Evolutionary conservation across 75 land plant genomes (phyloP).

Genomic region (Cryptomeria japonica): DNA sequence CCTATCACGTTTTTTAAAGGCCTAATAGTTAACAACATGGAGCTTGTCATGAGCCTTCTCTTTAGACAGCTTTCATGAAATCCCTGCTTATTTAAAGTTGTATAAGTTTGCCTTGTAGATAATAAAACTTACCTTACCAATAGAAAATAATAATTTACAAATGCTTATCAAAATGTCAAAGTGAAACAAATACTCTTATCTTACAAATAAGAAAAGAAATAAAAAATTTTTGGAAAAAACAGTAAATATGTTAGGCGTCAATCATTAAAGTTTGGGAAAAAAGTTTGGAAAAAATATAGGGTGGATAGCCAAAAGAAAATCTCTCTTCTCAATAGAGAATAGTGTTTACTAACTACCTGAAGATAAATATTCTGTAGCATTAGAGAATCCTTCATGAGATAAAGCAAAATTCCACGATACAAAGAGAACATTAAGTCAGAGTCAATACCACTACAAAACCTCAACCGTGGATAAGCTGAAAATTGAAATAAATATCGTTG

Average conservation of each 20-base stretch:
- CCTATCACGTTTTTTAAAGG: no score
- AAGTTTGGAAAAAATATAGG: no score
- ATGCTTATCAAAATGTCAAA: not conserved
- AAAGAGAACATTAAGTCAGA: not conserved
- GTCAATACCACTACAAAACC: not conserved
- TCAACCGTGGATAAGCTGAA: not conserved
- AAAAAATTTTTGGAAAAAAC: not conserved
- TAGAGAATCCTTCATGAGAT: not conserved
- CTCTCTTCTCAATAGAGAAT: not conserved
- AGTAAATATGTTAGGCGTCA: no score
- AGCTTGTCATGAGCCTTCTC: no score
- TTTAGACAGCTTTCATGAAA: no score
- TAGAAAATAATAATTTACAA: not conserved
- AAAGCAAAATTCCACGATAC: not conserved
- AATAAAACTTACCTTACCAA: no score
- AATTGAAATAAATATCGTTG: not conserved
- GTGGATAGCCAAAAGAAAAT: not conserved
- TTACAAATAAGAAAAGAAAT: not conserved
- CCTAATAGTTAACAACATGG: no score
- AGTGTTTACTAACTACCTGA: not conserved
- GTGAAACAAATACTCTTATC: not conserved
- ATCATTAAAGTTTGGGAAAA: no score
- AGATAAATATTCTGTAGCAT: not conserved
- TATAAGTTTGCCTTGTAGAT: no score
- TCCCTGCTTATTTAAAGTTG: no score